Conservation (phyloP, 768 basidiomycete genomes). For the Melanogaster broomeanus region DNA sequence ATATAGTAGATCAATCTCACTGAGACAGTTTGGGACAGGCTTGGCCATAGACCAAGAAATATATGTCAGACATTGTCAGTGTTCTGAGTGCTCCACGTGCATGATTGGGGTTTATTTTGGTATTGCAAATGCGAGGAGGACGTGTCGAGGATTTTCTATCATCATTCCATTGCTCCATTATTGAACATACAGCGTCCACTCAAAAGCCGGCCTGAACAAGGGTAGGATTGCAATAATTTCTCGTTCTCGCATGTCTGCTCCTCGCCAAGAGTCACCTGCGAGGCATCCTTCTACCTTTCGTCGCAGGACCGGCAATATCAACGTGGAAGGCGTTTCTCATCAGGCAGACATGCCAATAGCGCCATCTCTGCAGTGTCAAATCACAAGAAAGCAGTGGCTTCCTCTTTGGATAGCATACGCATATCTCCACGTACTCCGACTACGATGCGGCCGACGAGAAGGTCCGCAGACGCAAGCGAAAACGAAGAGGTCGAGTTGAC, state of each 20-base stretch:
- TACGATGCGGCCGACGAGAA: conserved; percentile 38
- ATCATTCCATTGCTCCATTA: no score
- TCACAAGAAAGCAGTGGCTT: conserved; percentile 53
- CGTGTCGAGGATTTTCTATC: not conserved
- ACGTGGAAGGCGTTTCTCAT: conserved; percentile 41
- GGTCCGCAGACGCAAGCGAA: conserved; percentile 23
- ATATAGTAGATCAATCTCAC: no score
- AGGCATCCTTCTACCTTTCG: conserved; percentile 28
- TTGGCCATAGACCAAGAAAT: no score
- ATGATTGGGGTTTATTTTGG: not conserved
- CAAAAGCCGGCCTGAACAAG: conserved; percentile 6
- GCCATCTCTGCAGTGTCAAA: conserved; percentile 27
- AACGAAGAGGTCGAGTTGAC: conserved; percentile 64
- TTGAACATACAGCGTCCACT: conserved; percentile 3
- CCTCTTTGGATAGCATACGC: conserved; percentile 59
- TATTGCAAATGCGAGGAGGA: no score
- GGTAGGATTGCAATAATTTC: not conserved
- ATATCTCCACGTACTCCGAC: conserved; percentile 55
- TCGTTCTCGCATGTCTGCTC: conserved; percentile 25
- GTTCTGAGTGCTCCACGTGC: no score
- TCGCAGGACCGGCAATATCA: conserved; percentile 30
- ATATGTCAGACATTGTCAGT: no score
- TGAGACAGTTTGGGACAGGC: no score
- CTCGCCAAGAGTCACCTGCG: conserved; percentile 25
- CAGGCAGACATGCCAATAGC: conserved; percentile 23